Base-by-base conservation (phyloP, 306 rosid species). In the Datisca glomerata region DNA sequence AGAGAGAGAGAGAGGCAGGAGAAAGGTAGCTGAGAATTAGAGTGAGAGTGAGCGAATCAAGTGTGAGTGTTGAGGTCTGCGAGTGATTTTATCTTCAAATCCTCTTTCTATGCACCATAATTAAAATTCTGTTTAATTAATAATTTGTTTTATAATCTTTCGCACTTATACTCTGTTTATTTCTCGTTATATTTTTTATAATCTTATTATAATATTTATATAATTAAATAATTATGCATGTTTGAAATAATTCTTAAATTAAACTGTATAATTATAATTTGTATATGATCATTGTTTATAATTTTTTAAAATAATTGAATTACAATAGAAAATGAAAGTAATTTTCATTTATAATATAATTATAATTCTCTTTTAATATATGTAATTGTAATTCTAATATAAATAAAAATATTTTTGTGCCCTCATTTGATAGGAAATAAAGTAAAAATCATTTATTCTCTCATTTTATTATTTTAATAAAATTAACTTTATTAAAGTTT, bases 21-120 rank as follows among this genome's bases (percentile, higher is more conserved):
- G 38, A 36, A 43, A 32, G 43, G 43, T 20, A 13, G 56, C n/a
- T n/a, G 6, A 21, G 49, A 43, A 43, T 13, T 43, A 46, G 38
- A 19, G 51, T 15, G 49, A 13, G 47, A 46, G 22, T 16, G 12
- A 16, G 12, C 8, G 8, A 4, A 2, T 13, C 17, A 7, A 18
- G 8, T 7, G 3, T 31, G 19, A 12, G 29, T 12, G 29, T 17
- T 49, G 14, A 14, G 12, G 18, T 4, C 4, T 17, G 12, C 28
- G 20, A 4, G 20, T 20, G 13, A 21, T 31, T 32, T 19, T 49
- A 49, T 49, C 41, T 2, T 48, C 40, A 8, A 19, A 31, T 31
- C 5, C 24, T 45, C n/a, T n/a, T n/a, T n/a, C n/a, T n/a, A n/a
- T n/a, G n/a, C n/a, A n/a, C n/a, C n/a, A n/a, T n/a, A n/a, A n/a